Evolutionary conservation across 2,329 filamentous ascomycete species (phyloP), one percentile per base, ranked within the genome.

Genomic region (Sporothrix mexicana): DNA sequence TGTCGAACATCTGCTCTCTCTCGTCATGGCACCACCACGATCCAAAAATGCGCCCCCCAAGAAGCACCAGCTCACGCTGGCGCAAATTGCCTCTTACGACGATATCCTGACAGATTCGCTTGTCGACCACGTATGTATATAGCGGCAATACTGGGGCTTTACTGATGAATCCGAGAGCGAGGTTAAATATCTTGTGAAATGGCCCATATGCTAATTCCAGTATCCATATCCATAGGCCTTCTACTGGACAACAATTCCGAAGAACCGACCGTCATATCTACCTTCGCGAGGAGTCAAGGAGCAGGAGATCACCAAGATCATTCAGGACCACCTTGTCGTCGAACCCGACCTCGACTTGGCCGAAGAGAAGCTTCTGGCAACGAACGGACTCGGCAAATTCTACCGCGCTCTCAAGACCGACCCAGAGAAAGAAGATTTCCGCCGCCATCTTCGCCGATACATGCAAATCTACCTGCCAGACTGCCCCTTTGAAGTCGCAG

Each of bases 181-280:
- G 30, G 2, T 6, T 36, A 36, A 36, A 6, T 6, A 36, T 36
- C 30, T 36, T 36, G 30, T 36, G 30, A 36, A 36, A 36, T 36
- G 30, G 30, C 30, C 30, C 10, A 9, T 66, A 2, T 47, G 25
- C 61, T 66, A 66, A 66, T 10, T 41, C 47, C n/a, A 30, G 13
- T 45, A 13, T 6, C 12, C 25, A 43, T 51, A 49, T 74, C 77
- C 12, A 12, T 72, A 98, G 95, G 92, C 94, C 10, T 98, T 93
- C 82, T 99, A 96, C 85, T 98, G 96, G 95, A 95, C 95, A 6
- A 93, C 89, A 3, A 97, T 98, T 73, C 95, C 95, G 76, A 99
- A 99, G 83, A 97, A 98, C 79, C 91, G 93, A 74, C 90, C 90
- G 72, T 93, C 93, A 72, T 98, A 97, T 81, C 92, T 93, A 78